phyloP scores from a whole-genome alignment of 257 asterid genomes.

The Oldenlandia corymbosa region DNA sequence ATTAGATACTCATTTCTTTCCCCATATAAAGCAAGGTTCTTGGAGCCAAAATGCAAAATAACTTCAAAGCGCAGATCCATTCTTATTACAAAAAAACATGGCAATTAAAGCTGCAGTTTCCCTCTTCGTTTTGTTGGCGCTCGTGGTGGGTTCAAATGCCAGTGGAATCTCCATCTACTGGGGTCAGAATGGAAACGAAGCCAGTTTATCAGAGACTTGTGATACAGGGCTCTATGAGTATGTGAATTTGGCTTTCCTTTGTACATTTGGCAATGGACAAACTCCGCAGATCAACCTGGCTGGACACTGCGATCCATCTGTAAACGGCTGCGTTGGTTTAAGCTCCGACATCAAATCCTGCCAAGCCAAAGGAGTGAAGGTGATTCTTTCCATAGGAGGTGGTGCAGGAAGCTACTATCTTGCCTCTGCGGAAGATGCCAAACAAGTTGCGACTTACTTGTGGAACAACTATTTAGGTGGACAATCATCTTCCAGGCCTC shows the following conservation, averaged over 20 bases:
- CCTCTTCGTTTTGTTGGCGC: neutral
- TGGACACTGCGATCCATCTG: conserved; percentile 44
- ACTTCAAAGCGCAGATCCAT: neutral
- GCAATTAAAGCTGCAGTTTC: conserved; percentile 2
- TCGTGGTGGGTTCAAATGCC: conserved; percentile 18
- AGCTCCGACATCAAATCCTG: conserved; percentile 39
- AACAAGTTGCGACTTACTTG: conserved; percentile 35
- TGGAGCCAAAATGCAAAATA: neutral
- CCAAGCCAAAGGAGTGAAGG: conserved; percentile 36
- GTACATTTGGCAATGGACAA: conserved; percentile 33
- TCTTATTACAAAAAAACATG: neutral
- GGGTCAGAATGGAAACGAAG: conserved; percentile 41
- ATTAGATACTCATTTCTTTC: neutral
- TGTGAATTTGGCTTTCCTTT: conserved; percentile 37
- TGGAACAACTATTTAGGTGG: conserved; percentile 48
- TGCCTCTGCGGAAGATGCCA: conserved; percentile 32
- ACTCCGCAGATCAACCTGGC: conserved; percentile 38
- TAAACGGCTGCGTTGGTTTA: conserved; percentile 27
- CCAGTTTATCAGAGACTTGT: conserved; percentile 33
- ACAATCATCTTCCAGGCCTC: conserved; percentile 30
- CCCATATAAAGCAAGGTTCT: neutral
- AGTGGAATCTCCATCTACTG: conserved; percentile 35
- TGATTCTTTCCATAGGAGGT: conserved; percentile 40
- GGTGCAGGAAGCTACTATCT: conserved; percentile 39
- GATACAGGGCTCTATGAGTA: conserved; percentile 26